Evolutionary conservation across 495 filamentous ascomycete genomes (phyloP).

Genomic region (Penicillium paradoxum): DNA sequence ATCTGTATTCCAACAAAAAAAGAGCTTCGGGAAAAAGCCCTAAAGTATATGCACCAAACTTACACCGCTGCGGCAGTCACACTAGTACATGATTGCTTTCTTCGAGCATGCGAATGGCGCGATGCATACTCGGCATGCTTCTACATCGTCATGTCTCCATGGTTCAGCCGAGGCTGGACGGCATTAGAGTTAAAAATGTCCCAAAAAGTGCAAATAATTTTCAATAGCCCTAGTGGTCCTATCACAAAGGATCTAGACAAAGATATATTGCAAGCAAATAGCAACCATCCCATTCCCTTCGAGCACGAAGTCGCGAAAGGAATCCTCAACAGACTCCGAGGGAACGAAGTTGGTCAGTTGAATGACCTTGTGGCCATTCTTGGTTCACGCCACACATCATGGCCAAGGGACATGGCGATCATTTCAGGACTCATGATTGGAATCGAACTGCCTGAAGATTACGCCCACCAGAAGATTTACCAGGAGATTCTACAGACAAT

Average conservation of each 20-base stretch:
- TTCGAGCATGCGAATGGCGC: constrained; percentile 29
- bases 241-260: constrained; percentile 30
- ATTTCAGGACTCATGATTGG: no score
- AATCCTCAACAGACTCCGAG: no score
- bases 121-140: constrained; percentile 17
- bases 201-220: constrained; percentile 27
- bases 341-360: no score
- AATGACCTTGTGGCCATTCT: no score
- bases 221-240: constrained; percentile 13
- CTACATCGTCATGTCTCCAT: constrained; percentile 22
- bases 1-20: constrained; percentile 19
- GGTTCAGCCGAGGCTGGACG: constrained; percentile 25
- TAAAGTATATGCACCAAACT: constrained; percentile 13
- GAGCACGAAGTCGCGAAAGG: no score
- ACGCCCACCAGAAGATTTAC: no score
- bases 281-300: no score
- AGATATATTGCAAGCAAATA: no score
- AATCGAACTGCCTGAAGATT: no score
- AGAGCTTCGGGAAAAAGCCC: constrained; percentile 12
- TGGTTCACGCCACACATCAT: no score
- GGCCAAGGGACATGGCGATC: no score
- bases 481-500: no score
- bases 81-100: constrained; percentile 28
- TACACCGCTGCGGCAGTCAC: constrained; percentile 24
- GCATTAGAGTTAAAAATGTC: constrained; percentile 29